Evolutionary conservation across 768 basidiomycete genomes (phyloP).

Genomic region (Mrakia hoshinonis): DNA sequence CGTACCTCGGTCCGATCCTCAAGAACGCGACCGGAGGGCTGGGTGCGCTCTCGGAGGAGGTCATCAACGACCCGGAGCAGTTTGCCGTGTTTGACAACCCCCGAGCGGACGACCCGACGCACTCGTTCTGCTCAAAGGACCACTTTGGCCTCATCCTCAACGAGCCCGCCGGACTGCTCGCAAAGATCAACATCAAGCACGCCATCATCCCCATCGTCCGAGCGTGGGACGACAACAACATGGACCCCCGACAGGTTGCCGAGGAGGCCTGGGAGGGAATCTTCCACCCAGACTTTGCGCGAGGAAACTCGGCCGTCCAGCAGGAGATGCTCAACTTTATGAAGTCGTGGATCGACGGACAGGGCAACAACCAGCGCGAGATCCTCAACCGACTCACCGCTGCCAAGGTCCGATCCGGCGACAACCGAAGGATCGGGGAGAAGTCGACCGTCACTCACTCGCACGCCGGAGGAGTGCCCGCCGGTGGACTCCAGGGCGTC

Average conservation of each 20-base stretch:
- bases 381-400: slow-evolving; percentile 11
- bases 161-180: slow-evolving; percentile 27
- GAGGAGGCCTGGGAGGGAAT: slow-evolving; percentile 16
- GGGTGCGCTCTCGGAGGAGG: slow-evolving; percentile 11
- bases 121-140: slow-evolving; percentile 29
- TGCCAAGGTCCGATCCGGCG: slow-evolving; percentile 19
- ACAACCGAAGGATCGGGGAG: slow-evolving; percentile 26
- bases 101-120: slow-evolving; percentile 27
- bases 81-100: slow-evolving; percentile 23
- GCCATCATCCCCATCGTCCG: slow-evolving; percentile 10
- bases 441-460: slow-evolving; percentile 14
- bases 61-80: slow-evolving; percentile 28
- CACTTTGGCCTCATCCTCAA: slow-evolving; percentile 30
- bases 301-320: slow-evolving; percentile 13
- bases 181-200: slow-evolving; percentile 20
- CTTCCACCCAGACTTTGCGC: slow-evolving; percentile 20
- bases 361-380: slow-evolving; percentile 22
- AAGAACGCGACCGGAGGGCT: slow-evolving; percentile 27
- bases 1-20: slow-evolving; percentile 29
- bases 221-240: slow-evolving; percentile 27
- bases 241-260: slow-evolving; percentile 18
- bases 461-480: slow-evolving; percentile 24
- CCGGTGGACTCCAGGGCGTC: slow-evolving; percentile 25
- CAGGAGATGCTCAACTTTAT: slow-evolving; percentile 19
- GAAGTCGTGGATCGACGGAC: slow-evolving; percentile 22